Conservation (phyloP, 2,329 filamentous ascomycete species). For the Eurotiales sp. region DNA sequence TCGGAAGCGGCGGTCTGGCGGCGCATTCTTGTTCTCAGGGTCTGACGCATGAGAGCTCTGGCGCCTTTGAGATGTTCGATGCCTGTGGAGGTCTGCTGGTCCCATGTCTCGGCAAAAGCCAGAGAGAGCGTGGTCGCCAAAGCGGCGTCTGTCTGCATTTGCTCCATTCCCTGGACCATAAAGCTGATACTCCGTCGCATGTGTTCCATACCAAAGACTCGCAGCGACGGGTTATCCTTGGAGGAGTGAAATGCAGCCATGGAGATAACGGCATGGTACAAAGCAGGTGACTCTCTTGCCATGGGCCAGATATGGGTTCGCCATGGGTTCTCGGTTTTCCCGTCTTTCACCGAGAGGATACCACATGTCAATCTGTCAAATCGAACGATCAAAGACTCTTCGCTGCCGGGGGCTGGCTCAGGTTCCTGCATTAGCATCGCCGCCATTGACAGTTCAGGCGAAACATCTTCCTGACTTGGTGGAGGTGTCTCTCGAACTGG, state of each 20-base stretch:
- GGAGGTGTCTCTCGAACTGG: constrained; percentile 27
- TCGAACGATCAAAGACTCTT: constrained; percentile 59
- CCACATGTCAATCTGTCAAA: constrained; percentile 66
- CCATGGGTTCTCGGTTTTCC: constrained; percentile 67
- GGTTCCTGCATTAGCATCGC: constrained; percentile 44
- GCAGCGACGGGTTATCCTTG: constrained; percentile 54
- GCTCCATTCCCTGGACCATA: constrained; percentile 57
- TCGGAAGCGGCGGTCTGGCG: constrained; percentile 38
- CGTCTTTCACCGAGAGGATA: constrained; percentile 68
- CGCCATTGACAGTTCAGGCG: constrained; percentile 6
- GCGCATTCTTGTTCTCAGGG: constrained; percentile 45
- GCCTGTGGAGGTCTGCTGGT: constrained; percentile 64
- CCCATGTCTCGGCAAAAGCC: constrained; percentile 69
- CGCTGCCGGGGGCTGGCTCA: constrained; percentile 42
- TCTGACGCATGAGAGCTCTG: constrained; percentile 59
- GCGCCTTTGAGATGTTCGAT: constrained; percentile 67
- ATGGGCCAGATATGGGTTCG: constrained; percentile 67
- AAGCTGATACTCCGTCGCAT: constrained; percentile 62
- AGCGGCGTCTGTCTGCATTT: constrained; percentile 62
- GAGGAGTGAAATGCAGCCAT: constrained; percentile 67
- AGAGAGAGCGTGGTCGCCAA: constrained; percentile 67
- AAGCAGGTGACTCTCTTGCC: constrained; percentile 58
- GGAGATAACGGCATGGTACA: constrained; percentile 65
- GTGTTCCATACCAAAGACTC: constrained; percentile 63
- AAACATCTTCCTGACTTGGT: background rate